Percentiles rank a stretch among this genome's conserved stretches.
These are phyloP conservation scores for Firmiana major DNA, from an alignment of 345 rosid species.

Conservation along the genomic window DNA sequence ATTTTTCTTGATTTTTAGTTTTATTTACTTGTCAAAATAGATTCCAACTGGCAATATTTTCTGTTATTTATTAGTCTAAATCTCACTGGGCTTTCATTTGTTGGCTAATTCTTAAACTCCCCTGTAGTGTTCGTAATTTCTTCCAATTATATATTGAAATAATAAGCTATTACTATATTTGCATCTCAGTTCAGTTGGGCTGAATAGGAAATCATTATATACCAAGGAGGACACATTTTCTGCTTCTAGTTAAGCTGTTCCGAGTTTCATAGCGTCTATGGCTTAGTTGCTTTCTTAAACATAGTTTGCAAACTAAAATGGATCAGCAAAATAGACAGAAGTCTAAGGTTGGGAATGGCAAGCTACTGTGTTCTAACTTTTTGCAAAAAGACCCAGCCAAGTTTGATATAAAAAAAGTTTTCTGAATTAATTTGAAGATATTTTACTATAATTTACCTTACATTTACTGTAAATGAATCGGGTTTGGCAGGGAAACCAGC, in stretches of 20 bases:
- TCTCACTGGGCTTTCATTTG: neutral
- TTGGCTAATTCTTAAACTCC: neutral
- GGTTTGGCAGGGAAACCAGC: slow-evolving; percentile 60
- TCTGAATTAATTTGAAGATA: neutral
- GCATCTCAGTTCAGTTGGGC: too few relatives aligned
- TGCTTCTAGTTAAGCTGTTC: neutral
- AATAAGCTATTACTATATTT: neutral
- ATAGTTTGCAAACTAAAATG: neutral
- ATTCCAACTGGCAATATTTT: neutral
- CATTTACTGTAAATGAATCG: neutral
- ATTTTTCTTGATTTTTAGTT: neutral
- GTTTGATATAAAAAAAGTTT: neutral
- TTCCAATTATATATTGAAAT: neutral
- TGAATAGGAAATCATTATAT: too few relatives aligned
- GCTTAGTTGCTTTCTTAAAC: neutral
- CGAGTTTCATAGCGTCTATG: neutral
- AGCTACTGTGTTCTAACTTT: neutral
- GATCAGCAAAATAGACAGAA: neutral
- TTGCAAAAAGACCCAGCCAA: neutral
- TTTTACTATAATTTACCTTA: slow-evolving; percentile 1
- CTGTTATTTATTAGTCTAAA: neutral
- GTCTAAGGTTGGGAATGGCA: neutral
- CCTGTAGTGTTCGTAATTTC: neutral
- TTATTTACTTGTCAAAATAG: neutral
- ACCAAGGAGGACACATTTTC: neutral